These are phyloP conservation scores for Cadophora gregata DNA, from an alignment of 2,329 filamentous ascomycete genomes.

Conservation along the genomic window DNA sequence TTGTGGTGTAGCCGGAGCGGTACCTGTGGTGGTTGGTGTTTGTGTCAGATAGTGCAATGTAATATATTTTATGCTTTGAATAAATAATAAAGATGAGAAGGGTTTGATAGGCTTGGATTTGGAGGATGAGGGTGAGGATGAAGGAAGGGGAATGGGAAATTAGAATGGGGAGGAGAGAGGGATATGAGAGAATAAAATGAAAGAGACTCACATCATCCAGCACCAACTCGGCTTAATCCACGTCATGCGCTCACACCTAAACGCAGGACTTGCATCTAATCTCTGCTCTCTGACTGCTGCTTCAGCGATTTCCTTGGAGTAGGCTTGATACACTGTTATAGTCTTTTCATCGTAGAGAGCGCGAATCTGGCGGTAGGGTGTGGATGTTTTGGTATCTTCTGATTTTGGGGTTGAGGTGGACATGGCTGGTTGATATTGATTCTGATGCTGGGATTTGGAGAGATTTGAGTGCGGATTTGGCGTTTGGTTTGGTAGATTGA, in stretches of 20 bases:
- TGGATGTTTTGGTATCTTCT: not conserved
- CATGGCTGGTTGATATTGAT: not conserved
- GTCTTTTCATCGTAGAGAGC: slow-evolving; percentile 55
- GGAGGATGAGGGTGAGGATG: not conserved
- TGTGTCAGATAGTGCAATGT: too few species aligned
- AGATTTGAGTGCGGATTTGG: too few species aligned
- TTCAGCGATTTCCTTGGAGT: slow-evolving; percentile 57
- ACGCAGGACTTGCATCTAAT: slow-evolving; percentile 58
- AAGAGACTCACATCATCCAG: slow-evolving; percentile 58
- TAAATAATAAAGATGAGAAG: not conserved
- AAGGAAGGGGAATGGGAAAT: not conserved
- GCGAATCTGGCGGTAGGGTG: slow-evolving; percentile 57
- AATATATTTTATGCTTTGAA: too few species aligned
- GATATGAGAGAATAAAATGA: too few species aligned
- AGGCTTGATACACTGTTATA: slow-evolving; percentile 69
- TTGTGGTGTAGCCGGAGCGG: slow-evolving; percentile 64
- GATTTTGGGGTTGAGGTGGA: not conserved
- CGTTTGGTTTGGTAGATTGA: too few species aligned
- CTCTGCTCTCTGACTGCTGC: slow-evolving; percentile 57
- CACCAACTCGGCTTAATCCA: slow-evolving; percentile 69
- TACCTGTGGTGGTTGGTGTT: slow-evolving; percentile 46
- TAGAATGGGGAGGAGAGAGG: not conserved
- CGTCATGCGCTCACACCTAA: slow-evolving; percentile 62
- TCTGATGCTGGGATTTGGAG: too few species aligned
- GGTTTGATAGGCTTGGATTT: too few species aligned